Evolutionary conservation across 352 stramenopile species (phyloP), one percentile per base, ranked within the genome.

Genomic region (Phytophthora niederhauseri): DNA sequence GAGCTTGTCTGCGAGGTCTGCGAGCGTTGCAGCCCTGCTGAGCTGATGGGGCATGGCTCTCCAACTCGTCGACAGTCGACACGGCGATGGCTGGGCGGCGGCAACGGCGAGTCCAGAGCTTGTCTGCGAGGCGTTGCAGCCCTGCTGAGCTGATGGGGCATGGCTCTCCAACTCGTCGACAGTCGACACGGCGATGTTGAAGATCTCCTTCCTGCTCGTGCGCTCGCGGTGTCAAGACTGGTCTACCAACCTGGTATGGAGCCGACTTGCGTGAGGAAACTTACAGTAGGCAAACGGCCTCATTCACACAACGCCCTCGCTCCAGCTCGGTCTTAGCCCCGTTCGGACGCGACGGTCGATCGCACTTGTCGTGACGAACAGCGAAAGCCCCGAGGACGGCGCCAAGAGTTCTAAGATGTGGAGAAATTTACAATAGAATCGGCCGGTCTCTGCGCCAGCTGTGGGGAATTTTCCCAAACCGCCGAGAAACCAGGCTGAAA

Each of bases 201-300:
- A 31, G 31, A 61, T 30, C 38, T 26, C 9, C 15, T 49, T 49
- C 31, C 53, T 34, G 54, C 31, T 62, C 56, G 41, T 62, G n/a
- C 38, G 41, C 38, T 60, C 34, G 49, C 14, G 34, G 38, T 46
- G 38, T 55, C 49, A 24, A 34, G 22, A 24, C 22, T 11, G 31
- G 38, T 46, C 38, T 46, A 46, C 14, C 38, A 46, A 46, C 8
- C 41, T 62, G 56, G 41, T 38, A 61, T 61, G 55, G 38, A 52
- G 55, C 17, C 31, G 30, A 46, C 38, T 46, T 46, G 38, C 38
- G 38, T 46, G 38, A 8, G 38, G 38, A 46, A 46, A 46, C 12
- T 46, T 46, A 20, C 38, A 46, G 38, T 46, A 20, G 38, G 5
- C 38, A 46, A 31, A 46, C 38, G 38, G 38, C 17, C 6, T n/a